Evolutionary conservation across 2,329 filamentous ascomycete genomes (phyloP).

Genomic region (Penicillium sp.): DNA sequence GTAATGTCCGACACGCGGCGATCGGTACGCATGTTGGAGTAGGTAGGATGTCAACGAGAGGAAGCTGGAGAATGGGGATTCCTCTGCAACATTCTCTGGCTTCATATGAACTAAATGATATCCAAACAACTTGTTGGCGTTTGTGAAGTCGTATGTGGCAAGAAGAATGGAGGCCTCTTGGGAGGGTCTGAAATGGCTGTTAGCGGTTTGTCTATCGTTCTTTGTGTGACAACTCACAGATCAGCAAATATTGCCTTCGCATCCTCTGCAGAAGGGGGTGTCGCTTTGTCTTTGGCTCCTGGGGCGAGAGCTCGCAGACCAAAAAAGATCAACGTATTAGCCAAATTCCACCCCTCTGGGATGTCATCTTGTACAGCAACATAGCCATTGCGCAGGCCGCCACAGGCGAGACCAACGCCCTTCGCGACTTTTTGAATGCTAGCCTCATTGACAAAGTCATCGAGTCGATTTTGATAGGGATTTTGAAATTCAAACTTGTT

Average conservation of each 20-base stretch:
- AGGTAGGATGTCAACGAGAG: slow-evolving; percentile 90
- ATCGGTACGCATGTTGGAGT: slow-evolving; percentile 88
- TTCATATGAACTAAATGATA: slow-evolving; percentile 72
- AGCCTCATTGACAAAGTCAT: slow-evolving; percentile 91
- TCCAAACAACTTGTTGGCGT: slow-evolving; percentile 94
- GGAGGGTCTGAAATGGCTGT: slow-evolving; percentile 62
- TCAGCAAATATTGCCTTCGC: slow-evolving; percentile 78
- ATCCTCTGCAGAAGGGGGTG: slow-evolving; percentile 72
- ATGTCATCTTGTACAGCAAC: slow-evolving; percentile 85
- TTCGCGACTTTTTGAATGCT: slow-evolving; percentile 80
- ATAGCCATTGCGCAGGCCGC: slow-evolving; percentile 70
- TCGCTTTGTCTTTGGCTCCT: slow-evolving; percentile 61
- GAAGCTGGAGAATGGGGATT: slow-evolving; percentile 77
- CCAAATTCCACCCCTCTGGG: slow-evolving; percentile 84
- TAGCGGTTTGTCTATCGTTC: slow-evolving; percentile 23
- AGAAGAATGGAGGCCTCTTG: slow-evolving; percentile 78
- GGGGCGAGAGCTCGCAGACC: slow-evolving; percentile 76
- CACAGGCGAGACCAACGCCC: slow-evolving; percentile 73
- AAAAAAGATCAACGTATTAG: slow-evolving; percentile 78
- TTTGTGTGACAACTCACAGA: slow-evolving; percentile 54
- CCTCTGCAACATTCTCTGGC: slow-evolving; percentile 62
- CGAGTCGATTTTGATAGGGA: slow-evolving; percentile 85
- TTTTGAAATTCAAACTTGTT: slow-evolving; percentile 99
- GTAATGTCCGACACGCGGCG: slow-evolving; percentile 75
- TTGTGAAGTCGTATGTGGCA: slow-evolving; percentile 87